Conservation (phyloP, 192 early-diverging fungal species). For the Backusella macrospora region DNA sequence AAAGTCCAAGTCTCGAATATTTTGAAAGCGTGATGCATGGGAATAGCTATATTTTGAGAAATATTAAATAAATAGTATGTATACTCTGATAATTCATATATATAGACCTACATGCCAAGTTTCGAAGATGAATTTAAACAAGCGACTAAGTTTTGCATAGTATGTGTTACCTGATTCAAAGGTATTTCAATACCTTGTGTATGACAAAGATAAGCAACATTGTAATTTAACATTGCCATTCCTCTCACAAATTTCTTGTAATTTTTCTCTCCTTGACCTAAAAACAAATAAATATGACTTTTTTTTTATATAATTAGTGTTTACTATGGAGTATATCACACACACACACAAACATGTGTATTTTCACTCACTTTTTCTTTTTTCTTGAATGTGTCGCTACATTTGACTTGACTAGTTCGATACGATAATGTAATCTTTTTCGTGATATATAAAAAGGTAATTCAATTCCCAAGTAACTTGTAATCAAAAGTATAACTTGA, state of each 20-base stretch:
- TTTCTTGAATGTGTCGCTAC: neutral
- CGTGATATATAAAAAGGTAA: conserved; percentile 46
- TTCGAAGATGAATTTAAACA: conserved; percentile 47
- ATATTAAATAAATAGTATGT: neutral
- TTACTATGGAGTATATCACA: conserved; percentile 22
- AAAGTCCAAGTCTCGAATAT: conserved; percentile 21
- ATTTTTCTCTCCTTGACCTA: conserved; percentile 46
- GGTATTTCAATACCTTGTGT: conserved; percentile 58
- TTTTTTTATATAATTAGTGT: conserved; percentile 2
- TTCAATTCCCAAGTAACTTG: conserved; percentile 57
- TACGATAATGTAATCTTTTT: conserved; percentile 1
- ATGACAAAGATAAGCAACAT: conserved; percentile 61
- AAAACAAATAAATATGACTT: conserved; percentile 50
- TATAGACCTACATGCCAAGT: conserved; percentile 50
- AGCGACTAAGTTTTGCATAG: conserved; percentile 48
- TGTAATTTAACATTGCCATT: conserved; percentile 58
- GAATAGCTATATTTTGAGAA: conserved; percentile 25
- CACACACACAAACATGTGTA: too few relatives aligned
- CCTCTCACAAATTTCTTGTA: conserved; percentile 44
- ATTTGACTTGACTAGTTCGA: neutral
- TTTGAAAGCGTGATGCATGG: conserved; percentile 28
- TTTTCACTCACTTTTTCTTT: conserved; percentile 17
- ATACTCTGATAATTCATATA: neutral
- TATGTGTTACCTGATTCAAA: conserved; percentile 48
- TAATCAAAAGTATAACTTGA: conserved; percentile 50